Conservation (phyloP, 1,284 basidiomycete genomes). For the Ceratobasidium sp. region DNA sequence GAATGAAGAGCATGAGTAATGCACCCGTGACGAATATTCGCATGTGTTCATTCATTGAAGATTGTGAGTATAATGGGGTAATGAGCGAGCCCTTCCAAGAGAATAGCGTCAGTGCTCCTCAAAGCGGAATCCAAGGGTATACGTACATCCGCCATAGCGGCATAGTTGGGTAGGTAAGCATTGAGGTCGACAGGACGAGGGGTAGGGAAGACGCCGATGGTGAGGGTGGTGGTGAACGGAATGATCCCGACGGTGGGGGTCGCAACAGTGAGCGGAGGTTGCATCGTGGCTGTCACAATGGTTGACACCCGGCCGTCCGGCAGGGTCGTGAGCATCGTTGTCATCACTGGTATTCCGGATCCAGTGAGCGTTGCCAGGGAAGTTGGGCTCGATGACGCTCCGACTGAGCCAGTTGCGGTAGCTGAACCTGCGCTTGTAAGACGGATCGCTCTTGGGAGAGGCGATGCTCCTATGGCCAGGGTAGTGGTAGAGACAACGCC, state of each 20-base stretch:
- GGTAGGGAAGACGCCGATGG: constrained; percentile 35
- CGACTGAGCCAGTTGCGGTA: not conserved
- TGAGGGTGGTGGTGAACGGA: constrained; percentile 39
- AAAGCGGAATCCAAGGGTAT: not conserved
- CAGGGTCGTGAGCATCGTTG: constrained; percentile 17
- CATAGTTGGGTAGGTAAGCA: constrained; percentile 32
- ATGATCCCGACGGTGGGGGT: constrained; percentile 27
- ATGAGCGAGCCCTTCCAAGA: constrained; percentile 59
- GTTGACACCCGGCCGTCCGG: constrained; percentile 16
- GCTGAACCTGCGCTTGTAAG: constrained; percentile 6
- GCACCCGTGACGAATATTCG: constrained; percentile 58
- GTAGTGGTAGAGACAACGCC: constrained; percentile 37
- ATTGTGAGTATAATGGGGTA: constrained; percentile 55
- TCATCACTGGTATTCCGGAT: constrained; percentile 31
- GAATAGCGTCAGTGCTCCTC: not conserved
- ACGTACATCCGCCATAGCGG: constrained; percentile 19
- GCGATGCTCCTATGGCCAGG: constrained; percentile 19
- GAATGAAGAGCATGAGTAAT: constrained; percentile 59
- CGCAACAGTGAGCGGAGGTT: constrained; percentile 30
- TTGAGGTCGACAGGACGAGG: constrained; percentile 35
- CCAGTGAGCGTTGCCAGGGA: constrained; percentile 19
- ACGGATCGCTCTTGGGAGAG: constrained; percentile 17
- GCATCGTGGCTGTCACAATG: constrained; percentile 18
- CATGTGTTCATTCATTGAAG: constrained; percentile 54
- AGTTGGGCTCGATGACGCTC: not conserved